These are phyloP conservation scores for Chaetomium fimeti DNA, from an alignment of 495 filamentous ascomycete genomes.

Conservation along the genomic window DNA sequence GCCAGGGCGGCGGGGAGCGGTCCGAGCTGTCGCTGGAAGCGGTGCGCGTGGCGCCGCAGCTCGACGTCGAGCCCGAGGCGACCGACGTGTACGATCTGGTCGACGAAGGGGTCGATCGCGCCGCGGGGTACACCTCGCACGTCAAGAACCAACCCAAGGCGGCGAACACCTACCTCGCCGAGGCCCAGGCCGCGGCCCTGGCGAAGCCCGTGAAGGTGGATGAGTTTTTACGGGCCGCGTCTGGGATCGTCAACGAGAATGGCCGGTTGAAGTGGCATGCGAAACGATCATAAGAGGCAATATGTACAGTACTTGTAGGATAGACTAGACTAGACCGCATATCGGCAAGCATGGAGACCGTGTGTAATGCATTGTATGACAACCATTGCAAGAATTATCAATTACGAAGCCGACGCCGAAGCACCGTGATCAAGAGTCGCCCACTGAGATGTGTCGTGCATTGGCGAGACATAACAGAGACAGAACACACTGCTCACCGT, in stretches of 20 bases:
- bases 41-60: constrained; percentile 3
- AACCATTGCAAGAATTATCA: neutral
- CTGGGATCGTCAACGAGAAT: constrained; percentile 2
- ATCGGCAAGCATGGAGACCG: neutral
- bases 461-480: too few species aligned
- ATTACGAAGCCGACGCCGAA: neutral
- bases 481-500: too few species aligned
- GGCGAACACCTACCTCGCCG: neutral
- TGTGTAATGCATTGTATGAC: neutral
- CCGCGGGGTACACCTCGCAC: neutral
- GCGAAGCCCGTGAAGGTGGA: neutral
- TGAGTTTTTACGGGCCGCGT: constrained; percentile 2
- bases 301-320: constrained; percentile 14
- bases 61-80: neutral
- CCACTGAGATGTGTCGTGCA: too few species aligned
- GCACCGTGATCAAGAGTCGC: neutral
- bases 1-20: constrained; percentile 41
- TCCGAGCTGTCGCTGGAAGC: constrained; percentile 47
- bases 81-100: constrained; percentile 8
- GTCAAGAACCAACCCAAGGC: neutral
- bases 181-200: neutral
- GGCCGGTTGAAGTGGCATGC: constrained; percentile 15
- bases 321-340: neutral
- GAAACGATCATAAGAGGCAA: constrained; percentile 3
- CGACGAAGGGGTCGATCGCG: neutral